Percentiles rank a stretch among this genome's conserved stretches.
Evolutionary conservation across 2,329 filamentous ascomycete genomes (phyloP).

Genomic region (Escovopsis sp.): DNA sequence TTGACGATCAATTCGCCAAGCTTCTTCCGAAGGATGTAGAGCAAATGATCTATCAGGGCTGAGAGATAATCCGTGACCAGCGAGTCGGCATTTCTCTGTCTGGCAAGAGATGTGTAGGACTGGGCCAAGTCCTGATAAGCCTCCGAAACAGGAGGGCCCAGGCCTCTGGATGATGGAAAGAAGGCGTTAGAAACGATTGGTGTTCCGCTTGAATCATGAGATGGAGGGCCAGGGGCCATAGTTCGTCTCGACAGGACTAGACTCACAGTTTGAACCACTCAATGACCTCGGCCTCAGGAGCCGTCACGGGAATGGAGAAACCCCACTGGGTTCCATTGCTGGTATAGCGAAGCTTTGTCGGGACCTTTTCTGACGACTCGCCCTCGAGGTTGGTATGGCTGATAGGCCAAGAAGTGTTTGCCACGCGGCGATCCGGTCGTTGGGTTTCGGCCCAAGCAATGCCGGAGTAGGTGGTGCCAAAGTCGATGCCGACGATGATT

Average conservation of each 20-base stretch:
- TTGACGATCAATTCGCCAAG: constrained; percentile 27
- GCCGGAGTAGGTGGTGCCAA: constrained; percentile 39
- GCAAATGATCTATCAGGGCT: constrained; percentile 28
- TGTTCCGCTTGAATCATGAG: too few relatives aligned
- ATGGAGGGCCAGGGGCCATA: background rate
- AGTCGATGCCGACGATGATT: constrained; percentile 36
- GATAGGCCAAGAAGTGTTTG: constrained; percentile 29
- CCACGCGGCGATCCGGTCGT: constrained; percentile 19
- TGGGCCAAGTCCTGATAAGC: too few relatives aligned
- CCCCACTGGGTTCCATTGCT: constrained; percentile 28
- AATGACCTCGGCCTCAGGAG: constrained; percentile 22
- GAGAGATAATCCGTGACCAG: constrained; percentile 33
- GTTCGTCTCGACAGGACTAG: too few relatives aligned
- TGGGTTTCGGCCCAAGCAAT: constrained; percentile 33
- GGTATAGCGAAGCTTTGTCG: constrained; percentile 28
- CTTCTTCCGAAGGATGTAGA: constrained; percentile 26
- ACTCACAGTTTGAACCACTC: constrained; percentile 37
- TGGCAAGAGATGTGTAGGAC: too few relatives aligned
- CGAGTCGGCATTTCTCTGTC: constrained; percentile 16
- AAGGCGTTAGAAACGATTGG: background rate
- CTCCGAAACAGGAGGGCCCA: too few relatives aligned
- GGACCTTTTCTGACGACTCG: constrained; percentile 30
- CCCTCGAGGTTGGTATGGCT: constrained; percentile 20
- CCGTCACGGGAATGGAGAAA: constrained; percentile 26
- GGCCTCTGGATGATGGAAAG: background rate